A percentile compares a stretch with the other conserved stretches of the same genome.
These are phyloP conservation scores for Omphalea diandra DNA, from an alignment of 441 rosid species.

Conservation along the genomic window DNA sequence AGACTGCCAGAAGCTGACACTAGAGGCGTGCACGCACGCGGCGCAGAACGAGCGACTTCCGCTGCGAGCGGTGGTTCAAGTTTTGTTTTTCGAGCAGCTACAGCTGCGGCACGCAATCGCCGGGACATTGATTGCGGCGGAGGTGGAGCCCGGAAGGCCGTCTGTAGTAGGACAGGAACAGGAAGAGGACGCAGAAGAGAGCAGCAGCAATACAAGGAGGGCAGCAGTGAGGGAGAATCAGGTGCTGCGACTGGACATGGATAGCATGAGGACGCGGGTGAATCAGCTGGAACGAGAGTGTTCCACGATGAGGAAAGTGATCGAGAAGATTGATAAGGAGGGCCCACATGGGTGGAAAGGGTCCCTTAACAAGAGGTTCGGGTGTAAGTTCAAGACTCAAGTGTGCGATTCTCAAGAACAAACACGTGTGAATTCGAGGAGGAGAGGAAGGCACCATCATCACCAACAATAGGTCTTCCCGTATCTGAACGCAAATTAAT, in stretches of 20 bases:
- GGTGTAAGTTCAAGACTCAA: slow-evolving; percentile 88
- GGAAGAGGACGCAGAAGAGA: no score
- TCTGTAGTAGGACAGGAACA: slow-evolving; percentile 27
- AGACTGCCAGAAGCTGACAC: slow-evolving; percentile 93
- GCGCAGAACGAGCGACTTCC: slow-evolving; percentile 96
- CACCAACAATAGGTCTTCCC: slow-evolving; percentile 21
- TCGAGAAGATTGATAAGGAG: slow-evolving; percentile 64
- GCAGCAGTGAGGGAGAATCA: slow-evolving; percentile 87
- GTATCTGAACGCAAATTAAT: slow-evolving; percentile 5
- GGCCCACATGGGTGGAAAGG: slow-evolving; percentile 44
- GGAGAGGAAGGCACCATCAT: slow-evolving; percentile 39
- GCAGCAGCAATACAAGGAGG: slow-evolving; percentile 52
- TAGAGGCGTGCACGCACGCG: slow-evolving; percentile 97
- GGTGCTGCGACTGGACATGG: slow-evolving; percentile 93
- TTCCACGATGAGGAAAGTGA: slow-evolving; percentile 81
- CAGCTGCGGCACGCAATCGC: slow-evolving; percentile 95
- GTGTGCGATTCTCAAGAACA: slow-evolving; percentile 92
- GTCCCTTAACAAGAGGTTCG: slow-evolving; percentile 56
- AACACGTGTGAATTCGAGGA: slow-evolving; percentile 48
- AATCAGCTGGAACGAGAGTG: slow-evolving; percentile 83
- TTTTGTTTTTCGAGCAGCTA: slow-evolving; percentile 93
- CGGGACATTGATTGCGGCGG: slow-evolving; percentile 75
- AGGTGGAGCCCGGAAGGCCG: slow-evolving; percentile 34
- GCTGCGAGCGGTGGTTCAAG: slow-evolving; percentile 77
- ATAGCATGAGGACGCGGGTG: slow-evolving; percentile 93